Base-by-base conservation (phyloP, 495 filamentous ascomycete species). In the Articulospora tetracladia region DNA sequence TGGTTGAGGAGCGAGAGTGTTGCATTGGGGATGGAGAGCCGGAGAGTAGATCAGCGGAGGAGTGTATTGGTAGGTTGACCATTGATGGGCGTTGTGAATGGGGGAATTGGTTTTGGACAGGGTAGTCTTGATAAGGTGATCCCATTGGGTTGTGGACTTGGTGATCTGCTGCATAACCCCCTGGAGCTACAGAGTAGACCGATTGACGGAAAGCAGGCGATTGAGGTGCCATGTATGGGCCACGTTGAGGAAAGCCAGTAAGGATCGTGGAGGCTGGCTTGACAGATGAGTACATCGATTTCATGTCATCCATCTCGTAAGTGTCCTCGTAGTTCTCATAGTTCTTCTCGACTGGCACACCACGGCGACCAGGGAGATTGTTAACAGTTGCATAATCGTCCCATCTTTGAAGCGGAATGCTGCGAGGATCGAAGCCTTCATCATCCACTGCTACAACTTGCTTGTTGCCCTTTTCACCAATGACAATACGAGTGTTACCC, bases 271-370 rank as follows among this genome's bases (percentile, higher is more conserved):
- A 97, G 1, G 92, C 90, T 23, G 95, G 94, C 73, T 92, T 92
- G 62, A 93, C 90, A 1, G 92, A 96, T 10, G 93, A 97, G 74
- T 98, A 97, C 56, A 95, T 84, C 0, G 91, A 96, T 68, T 93
- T 92, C 81, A 97, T 94, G 67, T 98, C 94, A 68, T 98, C 94
- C 88, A 98, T 92, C 72, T 98, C 94, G 75, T 91, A 91, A 19
- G 75, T 85, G 63, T 91, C 87, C 24, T 85, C 80, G 66, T 90
- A 92, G 28, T 75, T 73, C 32, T 75, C 77, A 46, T 70, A 74
- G 26, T 68, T 69, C 77, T 95, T 95, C 76, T 96, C 92, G 36
- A 75, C 69, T 50, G 79, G 76, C 46, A 75, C 73, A 59, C 92
- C 92, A 50, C 94, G 91, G 53, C 95, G 90, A 36, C 94, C 94